Conservation (phyloP, 2,329 filamentous ascomycete genomes). For the Sarocladium brachiariae region DNA sequence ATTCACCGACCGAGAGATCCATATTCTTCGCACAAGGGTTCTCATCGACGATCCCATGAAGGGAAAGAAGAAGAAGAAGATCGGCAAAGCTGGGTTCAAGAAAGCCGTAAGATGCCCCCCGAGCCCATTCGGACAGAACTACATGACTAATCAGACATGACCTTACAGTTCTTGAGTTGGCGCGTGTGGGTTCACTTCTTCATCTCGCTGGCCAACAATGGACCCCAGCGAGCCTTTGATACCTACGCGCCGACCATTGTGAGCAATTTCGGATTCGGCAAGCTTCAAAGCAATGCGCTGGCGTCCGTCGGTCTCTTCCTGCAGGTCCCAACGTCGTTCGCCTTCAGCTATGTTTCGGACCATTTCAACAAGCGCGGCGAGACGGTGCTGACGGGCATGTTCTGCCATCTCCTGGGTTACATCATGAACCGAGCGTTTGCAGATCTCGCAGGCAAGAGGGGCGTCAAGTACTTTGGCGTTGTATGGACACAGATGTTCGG, state of each 20-base stretch:
- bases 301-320: conserved; percentile 47
- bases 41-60: conserved; percentile 37
- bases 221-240: conserved; percentile 39
- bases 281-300: conserved; percentile 44
- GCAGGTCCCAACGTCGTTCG: conserved; percentile 43
- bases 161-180: conserved; percentile 41
- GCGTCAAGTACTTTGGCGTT: conserved; percentile 45
- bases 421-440: conserved; percentile 48
- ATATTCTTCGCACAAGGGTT: conserved; percentile 36
- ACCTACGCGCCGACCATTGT: conserved; percentile 50
- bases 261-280: conserved; percentile 42
- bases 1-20: conserved; percentile 33
- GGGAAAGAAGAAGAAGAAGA: conserved; percentile 40
- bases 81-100: conserved; percentile 37
- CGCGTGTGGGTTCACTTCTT: conserved; percentile 45
- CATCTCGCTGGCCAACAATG: conserved; percentile 42
- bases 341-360: conserved; percentile 47
- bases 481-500: conserved; percentile 50
- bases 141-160: too few relatives aligned
- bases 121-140: too few relatives aligned
- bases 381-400: conserved; percentile 43
- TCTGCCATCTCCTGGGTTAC: conserved; percentile 42
- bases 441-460: conserved; percentile 28
- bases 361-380: conserved; percentile 42
- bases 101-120: conserved; percentile 29